Percentiles rank a stretch among this genome's conserved stretches.
phyloP scores from a whole-genome alignment of 352 stramenopile species.

The Phytophthora capsici region DNA sequence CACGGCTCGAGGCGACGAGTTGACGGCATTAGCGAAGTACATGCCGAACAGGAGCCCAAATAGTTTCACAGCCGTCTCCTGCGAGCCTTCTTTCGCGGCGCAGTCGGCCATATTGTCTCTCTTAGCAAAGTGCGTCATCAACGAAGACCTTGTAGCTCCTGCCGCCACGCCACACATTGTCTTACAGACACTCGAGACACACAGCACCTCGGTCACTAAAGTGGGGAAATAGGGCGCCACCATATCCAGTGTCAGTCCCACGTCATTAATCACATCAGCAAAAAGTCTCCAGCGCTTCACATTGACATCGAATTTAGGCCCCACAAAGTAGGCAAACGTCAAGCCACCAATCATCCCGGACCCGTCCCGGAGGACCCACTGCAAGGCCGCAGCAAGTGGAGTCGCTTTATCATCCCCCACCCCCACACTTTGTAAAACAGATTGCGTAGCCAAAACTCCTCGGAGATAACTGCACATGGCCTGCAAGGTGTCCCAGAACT shows the following conservation, averaged over 20 bases:
- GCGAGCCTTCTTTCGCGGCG: conserved; percentile 95
- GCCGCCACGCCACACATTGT: conserved; percentile 95
- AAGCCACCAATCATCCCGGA: conserved; percentile 92
- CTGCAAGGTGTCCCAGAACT: conserved; percentile 96
- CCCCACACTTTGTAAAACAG: conserved; percentile 92
- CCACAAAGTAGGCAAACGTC: conserved; percentile 93
- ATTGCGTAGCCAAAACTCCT: conserved; percentile 93
- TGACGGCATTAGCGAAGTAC: conserved; percentile 82
- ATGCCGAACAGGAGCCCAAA: conserved; percentile 92
- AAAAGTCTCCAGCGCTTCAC: conserved; percentile 97
- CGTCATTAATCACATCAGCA: conserved; percentile 96
- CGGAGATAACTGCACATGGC: conserved; percentile 95
- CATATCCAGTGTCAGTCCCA: conserved; percentile 93
- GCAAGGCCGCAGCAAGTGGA: conserved; percentile 72
- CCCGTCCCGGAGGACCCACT: conserved; percentile 81
- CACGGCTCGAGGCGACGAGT: conserved; percentile 62
- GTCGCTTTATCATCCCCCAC: conserved; percentile 90
- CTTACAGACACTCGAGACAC: conserved; percentile 92
- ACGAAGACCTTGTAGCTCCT: conserved; percentile 92
- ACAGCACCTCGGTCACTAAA: conserved; percentile 76
- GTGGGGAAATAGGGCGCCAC: conserved; percentile 73
- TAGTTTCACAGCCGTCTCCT: conserved; percentile 96
- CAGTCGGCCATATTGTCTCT: conserved; percentile 92
- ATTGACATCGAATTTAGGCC: conserved; percentile 93
- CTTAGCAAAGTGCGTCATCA: conserved; percentile 92